Conservation (phyloP, 148 eudicot species). For the Silene conica region DNA sequence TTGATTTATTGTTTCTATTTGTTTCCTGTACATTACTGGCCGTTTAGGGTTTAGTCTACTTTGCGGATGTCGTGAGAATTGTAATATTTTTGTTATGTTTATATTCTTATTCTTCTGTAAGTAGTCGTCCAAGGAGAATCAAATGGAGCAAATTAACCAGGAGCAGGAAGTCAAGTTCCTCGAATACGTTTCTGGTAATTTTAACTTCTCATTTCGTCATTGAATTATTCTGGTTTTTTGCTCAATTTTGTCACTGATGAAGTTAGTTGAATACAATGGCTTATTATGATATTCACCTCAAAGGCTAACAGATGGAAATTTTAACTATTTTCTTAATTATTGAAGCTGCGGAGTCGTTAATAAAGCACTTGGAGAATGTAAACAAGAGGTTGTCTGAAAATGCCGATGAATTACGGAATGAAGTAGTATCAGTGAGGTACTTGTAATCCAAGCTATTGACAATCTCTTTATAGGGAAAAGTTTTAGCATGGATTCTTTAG, state of each 20-base stretch:
- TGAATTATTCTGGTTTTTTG: no score
- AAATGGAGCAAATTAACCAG: slow-evolving; percentile 37
- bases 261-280: no score
- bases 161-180: slow-evolving; percentile 63
- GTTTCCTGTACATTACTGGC: neutral
- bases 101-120: neutral
- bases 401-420: slow-evolving; percentile 40
- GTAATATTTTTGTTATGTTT: no score
- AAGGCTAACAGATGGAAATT: neutral
- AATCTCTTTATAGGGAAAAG: no score
- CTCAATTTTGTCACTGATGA: neutral
- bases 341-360: slow-evolving; percentile 58
- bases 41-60: neutral
- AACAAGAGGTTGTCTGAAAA: slow-evolving; percentile 40
- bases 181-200: slow-evolving; percentile 51
- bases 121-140: slow-evolving; percentile 41
- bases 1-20: neutral
- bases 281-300: no score
- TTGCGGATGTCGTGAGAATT: neutral
- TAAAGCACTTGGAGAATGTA: slow-evolving; percentile 47
- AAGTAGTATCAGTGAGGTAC: slow-evolving; percentile 49
- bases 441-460: neutral
- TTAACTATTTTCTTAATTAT: slow-evolving; percentile 14
- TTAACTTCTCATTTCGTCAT: neutral
- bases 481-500: no score